Evolutionary conservation across 345 rosid genomes (phyloP).

Genomic region (Theobroma cacao): DNA sequence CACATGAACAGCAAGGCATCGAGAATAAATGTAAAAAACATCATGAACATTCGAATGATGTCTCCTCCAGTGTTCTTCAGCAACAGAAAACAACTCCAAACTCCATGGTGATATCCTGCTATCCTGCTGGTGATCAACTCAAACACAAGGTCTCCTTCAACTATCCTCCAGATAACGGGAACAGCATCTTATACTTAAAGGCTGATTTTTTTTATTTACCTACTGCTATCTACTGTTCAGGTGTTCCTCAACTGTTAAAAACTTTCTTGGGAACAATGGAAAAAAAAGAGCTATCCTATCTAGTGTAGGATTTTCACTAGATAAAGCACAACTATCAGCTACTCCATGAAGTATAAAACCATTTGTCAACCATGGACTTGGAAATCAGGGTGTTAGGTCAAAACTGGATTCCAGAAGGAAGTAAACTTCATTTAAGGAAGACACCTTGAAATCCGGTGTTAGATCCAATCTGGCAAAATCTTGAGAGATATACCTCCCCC

Average conservation of each 20-base stretch:
- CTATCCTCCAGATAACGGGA: neutral
- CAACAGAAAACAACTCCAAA: neutral
- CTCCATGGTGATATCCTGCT: neutral
- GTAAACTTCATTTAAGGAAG: constrained; percentile 56
- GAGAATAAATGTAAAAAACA: neutral
- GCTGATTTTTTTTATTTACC: neutral
- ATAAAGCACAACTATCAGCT: neutral
- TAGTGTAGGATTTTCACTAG: neutral
- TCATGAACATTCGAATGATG: neutral
- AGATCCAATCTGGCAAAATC: constrained; percentile 49
- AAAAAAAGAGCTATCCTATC: neutral
- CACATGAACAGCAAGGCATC: neutral
- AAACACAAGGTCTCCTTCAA: neutral
- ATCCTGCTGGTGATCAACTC: neutral
- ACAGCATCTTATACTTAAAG: neutral
- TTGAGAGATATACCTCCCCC: constrained; percentile 52
- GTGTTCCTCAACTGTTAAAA: constrained; percentile 4
- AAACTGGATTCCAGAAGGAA: constrained; percentile 65
- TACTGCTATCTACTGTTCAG: neutral
- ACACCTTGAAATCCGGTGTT: constrained; percentile 76
- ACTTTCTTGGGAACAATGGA: neutral
- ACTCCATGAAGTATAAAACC: neutral
- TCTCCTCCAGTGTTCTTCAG: neutral
- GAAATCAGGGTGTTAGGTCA: constrained; percentile 48
- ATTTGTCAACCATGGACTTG: neutral